phyloP scores from a whole-genome alignment of 1,284 basidiomycete species.

The Macrocystidia cucumis region DNA sequence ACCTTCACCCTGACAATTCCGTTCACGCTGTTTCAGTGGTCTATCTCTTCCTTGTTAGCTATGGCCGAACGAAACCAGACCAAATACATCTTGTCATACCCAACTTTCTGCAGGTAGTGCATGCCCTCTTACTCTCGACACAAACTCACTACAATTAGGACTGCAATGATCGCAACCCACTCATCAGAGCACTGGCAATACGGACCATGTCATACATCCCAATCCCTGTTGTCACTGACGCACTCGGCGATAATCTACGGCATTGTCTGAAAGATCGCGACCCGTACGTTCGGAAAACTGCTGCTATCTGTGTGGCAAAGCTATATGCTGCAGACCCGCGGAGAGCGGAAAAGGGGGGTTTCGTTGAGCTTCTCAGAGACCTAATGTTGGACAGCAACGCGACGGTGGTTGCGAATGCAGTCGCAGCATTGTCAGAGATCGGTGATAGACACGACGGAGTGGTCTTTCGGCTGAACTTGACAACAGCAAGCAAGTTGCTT shows the following conservation, averaged over 20 bases:
- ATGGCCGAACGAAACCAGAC: conserved; percentile 83
- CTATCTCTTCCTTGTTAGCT: conserved; percentile 89
- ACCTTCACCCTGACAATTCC: conserved; percentile 2
- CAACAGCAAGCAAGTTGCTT: conserved; percentile 79
- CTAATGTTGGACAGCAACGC: conserved; percentile 91
- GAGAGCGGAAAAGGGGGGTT: conserved; percentile 78
- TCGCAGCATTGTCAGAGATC: conserved; percentile 90
- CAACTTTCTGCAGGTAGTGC: conserved; percentile 75
- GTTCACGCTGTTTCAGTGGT: conserved; percentile 58
- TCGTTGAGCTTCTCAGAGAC: conserved; percentile 82
- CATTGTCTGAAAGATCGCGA: conserved; percentile 87
- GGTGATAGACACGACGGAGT: conserved; percentile 87
- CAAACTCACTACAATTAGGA: conserved; percentile 45
- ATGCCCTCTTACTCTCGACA: conserved; percentile 1
- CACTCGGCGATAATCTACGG: conserved; percentile 78
- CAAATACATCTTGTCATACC: conserved; percentile 85
- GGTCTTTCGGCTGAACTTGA: conserved; percentile 78
- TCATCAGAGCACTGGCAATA: conserved; percentile 88
- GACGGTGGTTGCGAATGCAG: conserved; percentile 92
- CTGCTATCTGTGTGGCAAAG: conserved; percentile 91
- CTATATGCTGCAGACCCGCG: conserved; percentile 82
- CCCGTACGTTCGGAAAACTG: conserved; percentile 95
- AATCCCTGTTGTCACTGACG: conserved; percentile 72
- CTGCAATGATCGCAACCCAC: conserved; percentile 86
- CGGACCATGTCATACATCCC: conserved; percentile 96